These are phyloP conservation scores for Chondrus crispus DNA, from an alignment of 23 red algal species.

Conservation along the genomic window DNA sequence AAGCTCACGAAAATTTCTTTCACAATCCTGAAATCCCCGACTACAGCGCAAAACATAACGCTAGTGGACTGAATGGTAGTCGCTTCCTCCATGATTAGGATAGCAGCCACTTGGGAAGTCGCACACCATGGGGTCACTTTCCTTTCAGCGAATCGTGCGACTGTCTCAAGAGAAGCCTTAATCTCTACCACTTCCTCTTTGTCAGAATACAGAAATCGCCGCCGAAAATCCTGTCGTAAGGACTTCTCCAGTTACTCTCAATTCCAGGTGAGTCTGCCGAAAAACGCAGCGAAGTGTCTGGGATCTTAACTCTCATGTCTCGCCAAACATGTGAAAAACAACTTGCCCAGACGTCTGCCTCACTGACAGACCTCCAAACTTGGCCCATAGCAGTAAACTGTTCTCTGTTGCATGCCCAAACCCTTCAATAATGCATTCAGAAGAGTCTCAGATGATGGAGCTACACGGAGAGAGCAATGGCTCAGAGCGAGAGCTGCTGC, in stretches of 20 bases:
- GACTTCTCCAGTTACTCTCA: background rate
- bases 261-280: constrained; percentile 33
- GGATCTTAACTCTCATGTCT: constrained; percentile 19
- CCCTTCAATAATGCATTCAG: constrained; percentile 4
- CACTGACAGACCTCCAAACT: constrained; percentile 9
- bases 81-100: background rate
- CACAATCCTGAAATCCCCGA: constrained; percentile 13
- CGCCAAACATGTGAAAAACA: constrained; percentile 42
- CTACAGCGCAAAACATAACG: constrained; percentile 8
- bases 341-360: constrained; percentile 34
- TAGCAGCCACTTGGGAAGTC: background rate
- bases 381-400: constrained; percentile 11
- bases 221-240: background rate
- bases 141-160: constrained; percentile 1
- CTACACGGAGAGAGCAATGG: constrained; percentile 27
- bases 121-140: background rate
- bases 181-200: constrained; percentile 30
- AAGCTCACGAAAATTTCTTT: constrained; percentile 13
- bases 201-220: constrained; percentile 1
- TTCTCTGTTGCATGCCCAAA: constrained; percentile 22
- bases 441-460: constrained; percentile 25
- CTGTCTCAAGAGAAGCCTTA: background rate
- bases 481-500: constrained; percentile 26
- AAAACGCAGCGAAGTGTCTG: background rate
- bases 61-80: background rate